These are phyloP conservation scores for Ammopiptanthus mongolicus DNA, from an alignment of 306 rosid genomes.

Conservation along the genomic window DNA sequence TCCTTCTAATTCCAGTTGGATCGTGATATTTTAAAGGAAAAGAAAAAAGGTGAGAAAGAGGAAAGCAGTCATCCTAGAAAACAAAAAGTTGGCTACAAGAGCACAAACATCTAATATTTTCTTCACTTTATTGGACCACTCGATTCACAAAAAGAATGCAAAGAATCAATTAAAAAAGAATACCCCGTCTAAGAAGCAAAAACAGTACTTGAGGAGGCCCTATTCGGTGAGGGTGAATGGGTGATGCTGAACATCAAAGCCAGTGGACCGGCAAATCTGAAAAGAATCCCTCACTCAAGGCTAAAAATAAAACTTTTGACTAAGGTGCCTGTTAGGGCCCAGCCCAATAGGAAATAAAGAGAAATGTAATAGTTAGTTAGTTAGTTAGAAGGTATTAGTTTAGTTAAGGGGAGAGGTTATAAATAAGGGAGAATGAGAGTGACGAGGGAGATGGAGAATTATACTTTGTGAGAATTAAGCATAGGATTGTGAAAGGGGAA, in stretches of 20 bases:
- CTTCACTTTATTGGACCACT: neutral
- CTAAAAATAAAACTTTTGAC: neutral
- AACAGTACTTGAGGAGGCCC: neutral
- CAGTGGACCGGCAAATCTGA: neutral
- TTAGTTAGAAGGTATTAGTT: no score
- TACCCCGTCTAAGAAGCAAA: neutral
- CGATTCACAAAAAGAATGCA: neutral
- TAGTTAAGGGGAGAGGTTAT: no score
- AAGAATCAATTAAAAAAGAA: neutral
- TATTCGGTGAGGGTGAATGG: neutral
- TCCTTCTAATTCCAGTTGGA: neutral
- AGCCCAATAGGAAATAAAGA: no score
- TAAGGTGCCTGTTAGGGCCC: no score
- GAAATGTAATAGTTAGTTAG: no score
- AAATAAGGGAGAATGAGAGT: no score
- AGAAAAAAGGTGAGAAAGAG: neutral
- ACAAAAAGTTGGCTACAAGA: neutral
- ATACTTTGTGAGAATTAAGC: no score
- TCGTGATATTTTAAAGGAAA: neutral
- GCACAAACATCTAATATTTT: neutral
- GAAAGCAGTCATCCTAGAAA: neutral
- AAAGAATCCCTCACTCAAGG: neutral
- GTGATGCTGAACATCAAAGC: constrained; percentile 2
- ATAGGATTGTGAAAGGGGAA: no score
- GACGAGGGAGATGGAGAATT: no score